Conservation (phyloP, 2,329 filamentous ascomycete genomes). For the Clonostachys chloroleuca region DNA sequence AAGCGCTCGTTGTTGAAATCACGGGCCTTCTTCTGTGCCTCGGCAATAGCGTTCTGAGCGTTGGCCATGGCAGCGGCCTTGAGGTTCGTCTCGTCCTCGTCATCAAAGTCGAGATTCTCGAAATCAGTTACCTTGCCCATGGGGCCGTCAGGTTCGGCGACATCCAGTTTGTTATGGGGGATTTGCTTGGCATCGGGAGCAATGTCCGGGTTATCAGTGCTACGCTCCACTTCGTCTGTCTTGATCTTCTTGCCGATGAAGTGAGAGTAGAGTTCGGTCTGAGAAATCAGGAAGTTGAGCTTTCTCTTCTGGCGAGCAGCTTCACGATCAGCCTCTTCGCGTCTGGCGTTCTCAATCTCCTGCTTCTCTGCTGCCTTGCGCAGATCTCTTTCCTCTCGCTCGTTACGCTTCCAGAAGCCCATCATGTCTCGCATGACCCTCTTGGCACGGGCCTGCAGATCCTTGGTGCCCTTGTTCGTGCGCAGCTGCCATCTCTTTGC, state of each 20-base stretch:
- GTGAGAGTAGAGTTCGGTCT: constrained; percentile 97
- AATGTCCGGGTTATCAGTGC: constrained; percentile 76
- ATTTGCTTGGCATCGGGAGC: constrained; percentile 39
- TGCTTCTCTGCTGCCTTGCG: constrained; percentile 92
- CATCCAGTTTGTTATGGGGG: constrained; percentile 35
- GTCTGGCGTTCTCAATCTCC: constrained; percentile 93
- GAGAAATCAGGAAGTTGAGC: constrained; percentile 98
- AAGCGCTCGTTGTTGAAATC: constrained; percentile 78
- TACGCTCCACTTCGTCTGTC: constrained; percentile 89
- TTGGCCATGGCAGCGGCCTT: constrained; percentile 88
- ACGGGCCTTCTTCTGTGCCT: constrained; percentile 87
- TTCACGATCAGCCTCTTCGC: constrained; percentile 95
- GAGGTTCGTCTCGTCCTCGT: constrained; percentile 81
- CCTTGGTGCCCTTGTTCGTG: constrained; percentile 98
- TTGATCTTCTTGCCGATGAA: constrained; percentile 99
- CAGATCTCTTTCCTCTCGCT: constrained; percentile 92
- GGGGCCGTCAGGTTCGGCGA: constrained; percentile 48
- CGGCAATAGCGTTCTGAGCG: constrained; percentile 90
- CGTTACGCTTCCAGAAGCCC: constrained; percentile 98
- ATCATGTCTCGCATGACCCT: constrained; percentile 99
- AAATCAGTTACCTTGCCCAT: constrained; percentile 83
- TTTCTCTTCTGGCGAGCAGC: constrained; percentile 97
- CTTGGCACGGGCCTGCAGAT: constrained; percentile 94
- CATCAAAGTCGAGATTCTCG: constrained; percentile 92
- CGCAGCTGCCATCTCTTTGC: constrained; percentile 95